phyloP scores from a whole-genome alignment of 768 basidiomycete species.

The Phaeotremella skinneri region DNA sequence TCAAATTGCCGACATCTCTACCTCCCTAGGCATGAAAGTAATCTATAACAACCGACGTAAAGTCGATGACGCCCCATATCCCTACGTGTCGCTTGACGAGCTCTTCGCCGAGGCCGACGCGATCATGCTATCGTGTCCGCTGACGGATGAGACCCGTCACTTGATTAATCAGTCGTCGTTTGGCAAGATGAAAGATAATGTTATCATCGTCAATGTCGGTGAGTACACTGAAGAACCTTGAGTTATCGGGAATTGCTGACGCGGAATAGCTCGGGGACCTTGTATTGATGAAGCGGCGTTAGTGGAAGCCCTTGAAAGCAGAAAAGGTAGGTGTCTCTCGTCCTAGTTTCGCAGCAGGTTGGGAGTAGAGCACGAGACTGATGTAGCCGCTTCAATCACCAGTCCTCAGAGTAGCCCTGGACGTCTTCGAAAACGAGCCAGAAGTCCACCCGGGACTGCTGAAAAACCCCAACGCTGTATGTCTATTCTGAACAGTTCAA shows the following conservation, averaged over 20 bases:
- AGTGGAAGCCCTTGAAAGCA: conserved; percentile 49
- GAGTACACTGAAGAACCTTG: not conserved
- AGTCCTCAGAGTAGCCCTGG: conserved; percentile 51
- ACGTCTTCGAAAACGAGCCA: conserved; percentile 53
- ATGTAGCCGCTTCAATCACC: no score
- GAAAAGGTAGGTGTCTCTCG: conserved; percentile 35
- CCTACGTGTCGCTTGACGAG: conserved; percentile 42
- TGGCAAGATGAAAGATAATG: conserved; percentile 44
- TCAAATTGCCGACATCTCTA: conserved; percentile 37
- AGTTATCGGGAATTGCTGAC: not conserved
- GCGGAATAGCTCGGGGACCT: conserved; percentile 37
- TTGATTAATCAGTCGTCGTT: conserved; percentile 33
- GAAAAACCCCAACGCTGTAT: conserved; percentile 33
- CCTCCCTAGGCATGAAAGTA: conserved; percentile 47
- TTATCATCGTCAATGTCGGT: conserved; percentile 47
- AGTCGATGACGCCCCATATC: conserved; percentile 37
- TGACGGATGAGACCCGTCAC: conserved; percentile 39
- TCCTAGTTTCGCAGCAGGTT: no score
- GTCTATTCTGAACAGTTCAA: conserved; percentile 9
- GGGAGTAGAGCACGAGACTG: no score
- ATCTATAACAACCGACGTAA: conserved; percentile 48
- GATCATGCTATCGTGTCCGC: conserved; percentile 42
- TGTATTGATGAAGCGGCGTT: conserved; percentile 51
- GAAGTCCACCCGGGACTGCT: conserved; percentile 43
- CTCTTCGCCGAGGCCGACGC: conserved; percentile 40